Base-by-base conservation (phyloP, 164 flowering plant species). In the Stephania yunnanensis region DNA sequence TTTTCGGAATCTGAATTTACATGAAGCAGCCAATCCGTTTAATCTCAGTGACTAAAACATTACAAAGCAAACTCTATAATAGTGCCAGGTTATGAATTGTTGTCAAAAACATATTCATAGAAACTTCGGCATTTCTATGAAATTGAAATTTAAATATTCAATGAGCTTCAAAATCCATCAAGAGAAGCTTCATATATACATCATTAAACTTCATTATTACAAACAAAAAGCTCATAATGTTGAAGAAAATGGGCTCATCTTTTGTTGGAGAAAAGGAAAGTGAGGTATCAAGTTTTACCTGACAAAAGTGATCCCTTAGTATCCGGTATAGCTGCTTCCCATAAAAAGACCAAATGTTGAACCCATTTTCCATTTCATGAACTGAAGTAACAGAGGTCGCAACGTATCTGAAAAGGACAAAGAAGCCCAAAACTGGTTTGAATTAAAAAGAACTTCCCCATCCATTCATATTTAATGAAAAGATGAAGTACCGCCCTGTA, bases 291-390 rank as follows among this genome's bases (percentile, higher is more conserved):
- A 10, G 45, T 31, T 12, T 65, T 81, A 95, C 98, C 91, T 94
- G 99, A 76, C 82, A 89, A 86, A 94, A 92, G 80, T 90, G 95
- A 78, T 96, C 99, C 84, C 89, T 92, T 68, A 89, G 85, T 71
- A 88, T 89, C 78, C 97, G 76, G 76, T 96, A 96, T 0, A 91
- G 88, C 25, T 90, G 82, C 83, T 92, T 96, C 30, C 98, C 97
- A 72, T 89, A 82, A 85, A 94, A 96, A 15, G 98, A 94, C 99
- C 99, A 92, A 15, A 96, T 88, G 79, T 87, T 88, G 89, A 92
- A 91, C 3, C 99, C 98, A 81, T 94, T 96, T 75, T 96, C 98
- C 97, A 94, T 94, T 82, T 92, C 99, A 82, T 94, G 99, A 76
- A 96, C 94, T 46, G 99, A 94, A 66, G 99, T 96, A 73, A 92